Conservation (phyloP, 1,284 basidiomycete genomes). For the Irpex sp. region DNA sequence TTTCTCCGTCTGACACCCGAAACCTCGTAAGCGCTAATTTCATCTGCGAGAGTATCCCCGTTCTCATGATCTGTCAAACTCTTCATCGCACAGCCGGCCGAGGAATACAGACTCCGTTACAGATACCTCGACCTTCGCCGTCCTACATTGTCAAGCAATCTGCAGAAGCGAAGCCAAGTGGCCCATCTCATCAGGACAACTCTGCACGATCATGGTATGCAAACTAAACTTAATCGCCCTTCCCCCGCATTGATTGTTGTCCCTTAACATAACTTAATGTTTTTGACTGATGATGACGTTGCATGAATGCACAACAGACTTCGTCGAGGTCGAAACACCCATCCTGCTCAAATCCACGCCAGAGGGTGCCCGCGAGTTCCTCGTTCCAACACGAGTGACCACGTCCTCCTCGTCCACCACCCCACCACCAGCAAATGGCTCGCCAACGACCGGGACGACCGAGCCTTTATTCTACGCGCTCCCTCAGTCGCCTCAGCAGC, state of each 20-base stretch:
- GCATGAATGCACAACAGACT: slow-evolving; percentile 38
- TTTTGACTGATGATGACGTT: slow-evolving; percentile 6
- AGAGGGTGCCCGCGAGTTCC: slow-evolving; percentile 92
- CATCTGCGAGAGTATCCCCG: slow-evolving; percentile 1
- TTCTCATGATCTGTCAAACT: neutral
- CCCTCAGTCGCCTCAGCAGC: slow-evolving; percentile 94
- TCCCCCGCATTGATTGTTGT: neutral
- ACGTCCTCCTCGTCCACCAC: slow-evolving; percentile 6
- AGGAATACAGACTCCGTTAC: slow-evolving; percentile 81
- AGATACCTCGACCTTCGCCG: slow-evolving; percentile 89
- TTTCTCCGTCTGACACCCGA: slow-evolving; percentile 73
- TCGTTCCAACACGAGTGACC: slow-evolving; percentile 80
- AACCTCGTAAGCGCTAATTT: slow-evolving; percentile 56
- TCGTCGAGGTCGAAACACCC: slow-evolving; percentile 92
- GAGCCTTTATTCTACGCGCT: slow-evolving; percentile 83
- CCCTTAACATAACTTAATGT: neutral
- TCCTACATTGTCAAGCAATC: slow-evolving; percentile 67
- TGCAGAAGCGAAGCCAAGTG: slow-evolving; percentile 78
- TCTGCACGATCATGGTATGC: slow-evolving; percentile 70
- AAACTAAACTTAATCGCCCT: neutral
- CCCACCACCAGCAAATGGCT: slow-evolving; percentile 5
- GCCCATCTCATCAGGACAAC: slow-evolving; percentile 74
- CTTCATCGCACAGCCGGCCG: slow-evolving; percentile 58
- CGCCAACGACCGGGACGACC: slow-evolving; percentile 2
- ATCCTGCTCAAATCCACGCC: slow-evolving; percentile 90